Percentiles rank a stretch among this genome's conserved stretches.
Evolutionary conservation across 2,329 filamentous ascomycete species (phyloP).

Genomic region (Ophiostoma novo-ulmi): DNA sequence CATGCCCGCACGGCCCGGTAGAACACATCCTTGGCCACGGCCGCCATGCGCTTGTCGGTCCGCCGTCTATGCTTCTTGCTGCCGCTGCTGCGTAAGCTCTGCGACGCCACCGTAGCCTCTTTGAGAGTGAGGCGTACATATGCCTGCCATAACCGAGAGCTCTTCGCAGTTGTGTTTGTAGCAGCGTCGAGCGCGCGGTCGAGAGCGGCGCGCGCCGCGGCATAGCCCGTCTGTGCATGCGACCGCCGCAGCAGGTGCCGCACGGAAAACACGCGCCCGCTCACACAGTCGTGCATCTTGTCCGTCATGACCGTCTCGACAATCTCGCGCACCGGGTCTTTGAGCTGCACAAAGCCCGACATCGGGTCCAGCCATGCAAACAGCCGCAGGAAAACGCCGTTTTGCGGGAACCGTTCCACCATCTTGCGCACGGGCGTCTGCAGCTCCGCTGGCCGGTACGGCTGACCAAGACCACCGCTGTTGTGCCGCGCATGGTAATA

Average conservation of each 20-base stretch:
- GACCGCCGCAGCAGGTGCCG: slow-evolving; percentile 42
- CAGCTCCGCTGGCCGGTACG: slow-evolving; percentile 63
- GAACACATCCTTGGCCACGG: slow-evolving; percentile 43
- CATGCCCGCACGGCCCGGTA: slow-evolving; percentile 46
- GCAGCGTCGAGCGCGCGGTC: slow-evolving; percentile 45
- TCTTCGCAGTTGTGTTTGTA: slow-evolving; percentile 26
- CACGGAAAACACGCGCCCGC: slow-evolving; percentile 41
- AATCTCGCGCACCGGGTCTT: slow-evolving; percentile 69
- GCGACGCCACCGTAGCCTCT: slow-evolving; percentile 19
- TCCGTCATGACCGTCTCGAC: slow-evolving; percentile 48
- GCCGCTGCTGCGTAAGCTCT: slow-evolving; percentile 34
- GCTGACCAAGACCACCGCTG: slow-evolving; percentile 27
- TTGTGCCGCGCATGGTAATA: slow-evolving; percentile 59
- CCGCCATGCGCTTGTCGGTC: slow-evolving; percentile 21
- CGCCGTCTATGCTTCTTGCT: not conserved
- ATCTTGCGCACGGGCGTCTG: slow-evolving; percentile 58
- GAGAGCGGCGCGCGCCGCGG: slow-evolving; percentile 41
- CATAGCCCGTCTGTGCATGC: not conserved
- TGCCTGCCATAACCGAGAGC: slow-evolving; percentile 42
- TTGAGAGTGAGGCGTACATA: slow-evolving; percentile 44
- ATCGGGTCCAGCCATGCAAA: slow-evolving; percentile 63
- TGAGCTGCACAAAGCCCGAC: slow-evolving; percentile 50
- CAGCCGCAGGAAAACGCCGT: slow-evolving; percentile 68
- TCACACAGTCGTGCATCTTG: slow-evolving; percentile 21
- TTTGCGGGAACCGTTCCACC: slow-evolving; percentile 62